phyloP scores from a whole-genome alignment of 768 basidiomycete genomes.

The Tylopilus sp. region DNA sequence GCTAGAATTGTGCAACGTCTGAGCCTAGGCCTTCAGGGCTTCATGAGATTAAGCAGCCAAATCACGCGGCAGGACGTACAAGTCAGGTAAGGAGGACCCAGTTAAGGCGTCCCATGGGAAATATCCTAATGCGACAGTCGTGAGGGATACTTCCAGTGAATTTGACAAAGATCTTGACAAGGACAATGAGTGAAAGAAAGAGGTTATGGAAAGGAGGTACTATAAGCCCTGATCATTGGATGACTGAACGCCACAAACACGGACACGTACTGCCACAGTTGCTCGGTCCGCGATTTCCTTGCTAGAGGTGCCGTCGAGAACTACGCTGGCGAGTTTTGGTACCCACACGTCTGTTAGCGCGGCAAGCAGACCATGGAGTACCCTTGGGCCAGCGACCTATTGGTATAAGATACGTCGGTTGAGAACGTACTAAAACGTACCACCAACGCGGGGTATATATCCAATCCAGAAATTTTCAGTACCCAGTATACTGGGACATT shows the following conservation, averaged over 20 bases:
- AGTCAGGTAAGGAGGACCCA: conserved; percentile 22
- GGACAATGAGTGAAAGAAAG: conserved; percentile 82
- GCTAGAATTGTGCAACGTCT: conserved; percentile 51
- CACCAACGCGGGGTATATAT: conserved; percentile 49
- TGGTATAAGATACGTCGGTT: background rate
- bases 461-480: conserved; percentile 54
- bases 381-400: conserved; percentile 70
- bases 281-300: conserved; percentile 26
- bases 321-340: conserved; percentile 52
- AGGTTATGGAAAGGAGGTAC: conserved; percentile 78
- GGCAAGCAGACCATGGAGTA: conserved; percentile 74
- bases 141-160: conserved; percentile 85
- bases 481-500: conserved; percentile 79
- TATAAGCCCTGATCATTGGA: conserved; percentile 29
- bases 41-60: conserved; percentile 23
- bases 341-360: conserved; percentile 78
- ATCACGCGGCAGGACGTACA: conserved; percentile 10
- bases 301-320: conserved; percentile 55
- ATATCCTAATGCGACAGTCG: conserved; percentile 67
- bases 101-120: conserved; percentile 67
- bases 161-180: conserved; percentile 90
- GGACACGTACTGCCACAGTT: conserved; percentile 57
- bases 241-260: background rate
- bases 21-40: conserved; percentile 32
- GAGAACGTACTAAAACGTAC: conserved; percentile 43